These are phyloP conservation scores for Hanseniaspora singularis DNA, from an alignment of 805 yeast genomes.

Conservation along the genomic window DNA sequence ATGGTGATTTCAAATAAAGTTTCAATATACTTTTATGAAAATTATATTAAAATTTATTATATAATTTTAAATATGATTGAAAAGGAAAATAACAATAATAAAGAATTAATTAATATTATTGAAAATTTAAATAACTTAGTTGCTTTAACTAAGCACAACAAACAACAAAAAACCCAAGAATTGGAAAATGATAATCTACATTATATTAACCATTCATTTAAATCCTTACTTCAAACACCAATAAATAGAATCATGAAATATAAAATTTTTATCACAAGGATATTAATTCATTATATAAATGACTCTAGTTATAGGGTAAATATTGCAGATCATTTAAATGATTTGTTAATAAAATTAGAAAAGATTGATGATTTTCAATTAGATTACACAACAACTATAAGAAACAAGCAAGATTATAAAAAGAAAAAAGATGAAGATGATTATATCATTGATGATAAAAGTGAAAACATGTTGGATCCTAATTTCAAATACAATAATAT, in stretches of 20 bases:
- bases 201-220: not conserved
- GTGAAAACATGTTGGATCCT: not conserved
- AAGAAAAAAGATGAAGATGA: not conserved
- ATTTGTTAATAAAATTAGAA: conserved; percentile 2
- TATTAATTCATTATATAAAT: not conserved
- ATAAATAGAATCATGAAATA: conserved; percentile 11
- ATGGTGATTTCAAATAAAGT: not conserved
- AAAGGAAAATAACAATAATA: not conserved
- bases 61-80: not conserved
- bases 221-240: conserved; percentile 8
- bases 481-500: conserved; percentile 3
- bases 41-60: conserved; percentile 8
- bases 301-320: not conserved
- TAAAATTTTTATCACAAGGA: conserved; percentile 5
- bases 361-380: conserved; percentile 13
- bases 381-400: conserved; percentile 7
- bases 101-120: not conserved
- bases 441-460: not conserved
- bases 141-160: not conserved
- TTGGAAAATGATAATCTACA: too few species aligned
- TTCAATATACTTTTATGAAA: conserved; percentile 11
- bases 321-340: conserved; percentile 5
- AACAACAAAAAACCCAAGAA: too few species aligned
- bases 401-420: not conserved
- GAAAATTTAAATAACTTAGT: conserved; percentile 2